Conservation (phyloP, 345 rosid genomes). For the Orychophragmus violaceus region DNA sequence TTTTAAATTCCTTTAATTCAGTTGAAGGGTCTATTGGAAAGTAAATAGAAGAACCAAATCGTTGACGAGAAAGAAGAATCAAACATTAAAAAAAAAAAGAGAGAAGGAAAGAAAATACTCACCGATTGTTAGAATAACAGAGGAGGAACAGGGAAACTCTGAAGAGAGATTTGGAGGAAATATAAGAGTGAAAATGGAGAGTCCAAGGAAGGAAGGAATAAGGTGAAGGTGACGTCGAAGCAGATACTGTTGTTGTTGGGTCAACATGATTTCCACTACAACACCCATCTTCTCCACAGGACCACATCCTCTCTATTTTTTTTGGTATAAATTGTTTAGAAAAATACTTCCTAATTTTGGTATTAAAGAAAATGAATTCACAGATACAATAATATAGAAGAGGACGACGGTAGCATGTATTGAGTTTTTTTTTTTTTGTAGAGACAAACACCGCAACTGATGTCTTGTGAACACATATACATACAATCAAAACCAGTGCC, state of each 20-base stretch:
- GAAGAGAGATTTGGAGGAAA: not conserved
- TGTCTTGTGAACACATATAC: not conserved
- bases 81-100: not conserved
- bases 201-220: not conserved
- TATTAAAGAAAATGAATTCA: not conserved
- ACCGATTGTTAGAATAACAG: constrained; percentile 14
- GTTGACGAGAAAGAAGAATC: not conserved
- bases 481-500: no score
- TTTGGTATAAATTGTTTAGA: not conserved
- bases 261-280: constrained; percentile 46
- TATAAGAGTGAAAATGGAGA: not conserved
- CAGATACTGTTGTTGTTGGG: constrained; percentile 37
- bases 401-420: not conserved
- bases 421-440: not conserved
- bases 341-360: not conserved
- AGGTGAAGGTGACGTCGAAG: constrained; percentile 31
- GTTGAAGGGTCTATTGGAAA: no score
- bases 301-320: not conserved
- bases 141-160: not conserved
- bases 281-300: constrained; percentile 26
- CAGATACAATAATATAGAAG: not conserved
- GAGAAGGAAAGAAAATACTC: not conserved
- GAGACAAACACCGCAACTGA: not conserved
- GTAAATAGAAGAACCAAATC: not conserved
- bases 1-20: not conserved